These are phyloP conservation scores for Candida nemodendra DNA, from an alignment of 805 yeast genomes.

Conservation along the genomic window DNA sequence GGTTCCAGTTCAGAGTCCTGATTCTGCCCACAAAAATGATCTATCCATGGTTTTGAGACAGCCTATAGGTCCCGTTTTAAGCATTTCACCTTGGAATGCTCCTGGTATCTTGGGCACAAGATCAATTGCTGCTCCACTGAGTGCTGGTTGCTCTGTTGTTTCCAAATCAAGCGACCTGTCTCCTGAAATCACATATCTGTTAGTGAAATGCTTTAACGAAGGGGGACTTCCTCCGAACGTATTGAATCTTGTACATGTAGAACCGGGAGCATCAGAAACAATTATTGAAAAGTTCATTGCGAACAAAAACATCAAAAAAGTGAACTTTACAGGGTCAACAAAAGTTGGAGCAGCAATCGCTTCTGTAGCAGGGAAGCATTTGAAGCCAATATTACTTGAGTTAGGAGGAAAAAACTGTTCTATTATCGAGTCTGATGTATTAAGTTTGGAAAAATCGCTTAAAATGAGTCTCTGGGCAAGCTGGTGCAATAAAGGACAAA, in stretches of 20 bases:
- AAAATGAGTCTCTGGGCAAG: slow-evolving; percentile 31
- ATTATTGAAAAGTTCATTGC: slow-evolving; percentile 30
- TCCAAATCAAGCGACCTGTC: slow-evolving; percentile 42
- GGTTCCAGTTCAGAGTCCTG: slow-evolving; percentile 21
- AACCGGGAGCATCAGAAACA: slow-evolving; percentile 26
- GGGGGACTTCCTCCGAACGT: slow-evolving; percentile 41
- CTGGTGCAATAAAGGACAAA: slow-evolving; percentile 47
- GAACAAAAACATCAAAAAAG: slow-evolving; percentile 32
- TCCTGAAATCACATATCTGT: slow-evolving; percentile 33
- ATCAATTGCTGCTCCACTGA: slow-evolving; percentile 42
- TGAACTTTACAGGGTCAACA: slow-evolving; percentile 49
- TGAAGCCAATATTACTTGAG: slow-evolving; percentile 44
- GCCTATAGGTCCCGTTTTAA: slow-evolving; percentile 46
- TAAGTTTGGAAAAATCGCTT: slow-evolving; percentile 35
- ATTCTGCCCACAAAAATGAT: slow-evolving; percentile 2
- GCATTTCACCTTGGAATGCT: slow-evolving; percentile 51
- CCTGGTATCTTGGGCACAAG: slow-evolving; percentile 42
- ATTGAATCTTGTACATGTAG: slow-evolving; percentile 35
- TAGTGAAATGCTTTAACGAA: slow-evolving; percentile 34
- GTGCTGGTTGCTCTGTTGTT: slow-evolving; percentile 49
- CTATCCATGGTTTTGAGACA: slow-evolving; percentile 31
- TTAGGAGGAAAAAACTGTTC: slow-evolving; percentile 45
- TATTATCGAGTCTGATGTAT: slow-evolving; percentile 33
- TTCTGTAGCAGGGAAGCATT: slow-evolving; percentile 33
- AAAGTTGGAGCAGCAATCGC: slow-evolving; percentile 39